Conservation (phyloP, 2,329 filamentous ascomycete species). For the Fusarium irregulare region DNA sequence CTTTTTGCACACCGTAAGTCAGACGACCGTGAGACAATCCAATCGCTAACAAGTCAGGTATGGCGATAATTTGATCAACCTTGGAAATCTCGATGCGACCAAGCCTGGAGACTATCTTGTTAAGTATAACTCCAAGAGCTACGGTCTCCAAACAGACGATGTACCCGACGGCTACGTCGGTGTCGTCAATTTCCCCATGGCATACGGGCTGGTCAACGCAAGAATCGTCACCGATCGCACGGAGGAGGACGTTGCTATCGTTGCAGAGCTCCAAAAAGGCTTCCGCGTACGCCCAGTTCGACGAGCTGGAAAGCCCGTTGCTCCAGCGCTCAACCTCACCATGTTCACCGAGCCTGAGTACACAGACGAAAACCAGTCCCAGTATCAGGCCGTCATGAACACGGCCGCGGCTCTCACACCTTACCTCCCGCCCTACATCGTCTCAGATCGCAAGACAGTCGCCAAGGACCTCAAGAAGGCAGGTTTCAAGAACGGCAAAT, state of each 20-base stretch:
- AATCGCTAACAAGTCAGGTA: neutral
- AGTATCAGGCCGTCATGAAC: neutral
- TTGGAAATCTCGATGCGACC: neutral
- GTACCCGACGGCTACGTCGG: neutral
- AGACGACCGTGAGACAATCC: accelerated
- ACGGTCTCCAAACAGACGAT: neutral
- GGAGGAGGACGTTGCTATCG: neutral
- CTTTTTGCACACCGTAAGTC: neutral
- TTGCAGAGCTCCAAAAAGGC: neutral
- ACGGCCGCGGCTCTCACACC: neutral
- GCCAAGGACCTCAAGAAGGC: neutral
- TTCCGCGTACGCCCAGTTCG: neutral
- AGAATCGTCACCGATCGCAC: neutral
- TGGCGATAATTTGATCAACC: neutral
- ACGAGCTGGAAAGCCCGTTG: neutral
- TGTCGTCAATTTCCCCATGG: neutral
- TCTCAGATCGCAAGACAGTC: neutral
- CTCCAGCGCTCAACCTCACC: neutral
- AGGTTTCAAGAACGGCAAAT: neutral
- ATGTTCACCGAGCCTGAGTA: neutral
- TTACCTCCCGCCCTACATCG: neutral
- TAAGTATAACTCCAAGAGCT: neutral
- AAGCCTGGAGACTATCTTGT: neutral
- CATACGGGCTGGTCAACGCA: neutral
- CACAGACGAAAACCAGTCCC: neutral